Evolutionary conservation across 805 yeast genomes (phyloP).

Genomic region (Myxozyma nipponensis): DNA sequence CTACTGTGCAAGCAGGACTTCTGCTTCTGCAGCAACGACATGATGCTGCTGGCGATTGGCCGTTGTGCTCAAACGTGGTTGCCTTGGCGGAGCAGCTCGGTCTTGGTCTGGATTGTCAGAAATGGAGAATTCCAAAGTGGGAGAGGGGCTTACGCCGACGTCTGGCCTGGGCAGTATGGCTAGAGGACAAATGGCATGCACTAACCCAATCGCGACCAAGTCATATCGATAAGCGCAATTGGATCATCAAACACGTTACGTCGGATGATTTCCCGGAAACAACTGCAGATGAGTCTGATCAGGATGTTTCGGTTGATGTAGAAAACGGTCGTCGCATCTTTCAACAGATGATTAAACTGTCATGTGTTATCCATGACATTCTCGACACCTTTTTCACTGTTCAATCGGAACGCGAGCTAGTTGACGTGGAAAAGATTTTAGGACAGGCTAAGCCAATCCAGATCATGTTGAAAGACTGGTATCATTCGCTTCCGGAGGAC

Average conservation of each 20-base stretch:
- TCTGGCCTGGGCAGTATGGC: constrained; percentile 92
- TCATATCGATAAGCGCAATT: constrained; percentile 69
- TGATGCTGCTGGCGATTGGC: constrained; percentile 26
- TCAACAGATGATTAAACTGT: constrained; percentile 60
- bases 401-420: constrained; percentile 54
- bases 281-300: constrained; percentile 34
- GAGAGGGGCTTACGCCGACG: constrained; percentile 84
- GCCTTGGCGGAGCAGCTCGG: constrained; percentile 89
- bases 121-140: constrained; percentile 94
- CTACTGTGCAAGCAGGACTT: constrained; percentile 88
- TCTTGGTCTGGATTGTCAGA: constrained; percentile 78
- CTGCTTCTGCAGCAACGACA: constrained; percentile 56
- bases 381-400: constrained; percentile 68
- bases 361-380: constrained; percentile 67
- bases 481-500: constrained; percentile 35
- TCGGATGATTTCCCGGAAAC: constrained; percentile 38
- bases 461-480: constrained; percentile 38
- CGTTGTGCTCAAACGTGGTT: constrained; percentile 50
- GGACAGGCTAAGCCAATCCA: constrained; percentile 52
- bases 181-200: constrained; percentile 89
- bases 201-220: constrained; percentile 80
- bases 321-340: constrained; percentile 67
- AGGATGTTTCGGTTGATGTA: constrained; percentile 59
- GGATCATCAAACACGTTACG: constrained; percentile 68
- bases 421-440: constrained; percentile 63